Conservation (phyloP, 2,329 filamentous ascomycete genomes). For the Microcyclospora pomicola region DNA sequence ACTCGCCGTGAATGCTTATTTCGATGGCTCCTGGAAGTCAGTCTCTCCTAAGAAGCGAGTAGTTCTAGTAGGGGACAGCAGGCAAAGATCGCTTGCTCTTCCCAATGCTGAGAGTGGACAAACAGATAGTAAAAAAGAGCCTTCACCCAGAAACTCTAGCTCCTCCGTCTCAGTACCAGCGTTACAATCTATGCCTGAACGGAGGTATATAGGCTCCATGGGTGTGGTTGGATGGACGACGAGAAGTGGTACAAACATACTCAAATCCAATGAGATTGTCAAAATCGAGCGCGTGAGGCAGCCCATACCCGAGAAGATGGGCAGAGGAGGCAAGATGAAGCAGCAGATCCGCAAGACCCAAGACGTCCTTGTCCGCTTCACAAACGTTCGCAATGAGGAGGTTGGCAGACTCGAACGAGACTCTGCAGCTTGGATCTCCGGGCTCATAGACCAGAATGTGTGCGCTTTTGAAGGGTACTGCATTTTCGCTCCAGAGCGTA, state of each 20-base stretch:
- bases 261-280: conserved; percentile 72
- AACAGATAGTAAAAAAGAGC: conserved; percentile 1
- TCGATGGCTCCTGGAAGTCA: conserved; percentile 49
- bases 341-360: conserved; percentile 50
- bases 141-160: conserved; percentile 3
- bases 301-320: conserved; percentile 37
- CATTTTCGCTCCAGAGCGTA: conserved; percentile 72
- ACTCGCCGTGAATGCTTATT: conserved; percentile 49
- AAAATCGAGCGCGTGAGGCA: conserved; percentile 76
- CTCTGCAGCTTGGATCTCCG: conserved; percentile 79
- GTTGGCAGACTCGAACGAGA: conserved; percentile 80
- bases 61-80: too few relatives aligned
- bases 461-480: conserved; percentile 78
- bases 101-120: conserved; percentile 1
- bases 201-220: conserved; percentile 78
- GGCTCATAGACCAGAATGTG: conserved; percentile 77
- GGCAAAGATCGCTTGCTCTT: conserved; percentile 1
- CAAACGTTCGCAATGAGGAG: conserved; percentile 62
- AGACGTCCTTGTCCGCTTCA: conserved; percentile 87
- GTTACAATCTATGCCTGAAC: conserved; percentile 35
- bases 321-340: conserved; percentile 27
- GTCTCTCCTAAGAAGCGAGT: conserved; percentile 8
- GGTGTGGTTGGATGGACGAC: conserved; percentile 89
- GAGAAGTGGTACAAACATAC: conserved; percentile 57
- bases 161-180: neutral